Evolutionary conservation across 192 early-diverging fungal genomes (phyloP).

Genomic region (Phycomyces blakesleeanus): DNA sequence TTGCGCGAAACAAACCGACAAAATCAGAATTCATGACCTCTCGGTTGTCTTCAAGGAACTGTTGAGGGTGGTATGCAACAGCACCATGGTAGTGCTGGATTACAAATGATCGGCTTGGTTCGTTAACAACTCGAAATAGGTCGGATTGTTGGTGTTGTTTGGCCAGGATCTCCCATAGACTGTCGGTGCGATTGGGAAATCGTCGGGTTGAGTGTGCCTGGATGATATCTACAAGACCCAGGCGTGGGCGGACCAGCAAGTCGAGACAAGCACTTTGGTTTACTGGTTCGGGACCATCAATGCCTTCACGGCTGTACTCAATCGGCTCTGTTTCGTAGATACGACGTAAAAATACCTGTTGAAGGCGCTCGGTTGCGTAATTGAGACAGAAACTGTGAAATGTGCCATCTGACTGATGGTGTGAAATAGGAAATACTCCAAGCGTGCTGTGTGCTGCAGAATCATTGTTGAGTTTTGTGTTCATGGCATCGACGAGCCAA

Average conservation of each 20-base stretch:
- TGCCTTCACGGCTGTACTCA: slow-evolving; percentile 60
- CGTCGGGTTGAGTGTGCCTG: slow-evolving; percentile 42
- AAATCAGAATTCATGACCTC: slow-evolving; percentile 81
- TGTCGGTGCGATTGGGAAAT: slow-evolving; percentile 38
- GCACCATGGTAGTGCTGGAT: slow-evolving; percentile 77
- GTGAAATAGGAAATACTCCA: slow-evolving; percentile 59
- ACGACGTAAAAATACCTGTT: slow-evolving; percentile 67
- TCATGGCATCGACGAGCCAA: slow-evolving; percentile 81
- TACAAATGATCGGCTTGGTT: slow-evolving; percentile 56
- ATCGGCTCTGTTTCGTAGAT: slow-evolving; percentile 64
- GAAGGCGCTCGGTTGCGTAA: slow-evolving; percentile 78
- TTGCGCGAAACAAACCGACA: slow-evolving; percentile 77
- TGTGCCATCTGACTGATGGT: slow-evolving; percentile 32
- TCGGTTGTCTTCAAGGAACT: slow-evolving; percentile 70
- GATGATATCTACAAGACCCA: slow-evolving; percentile 70
- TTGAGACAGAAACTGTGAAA: slow-evolving; percentile 61
- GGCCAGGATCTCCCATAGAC: slow-evolving; percentile 41
- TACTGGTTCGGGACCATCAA: slow-evolving; percentile 49
- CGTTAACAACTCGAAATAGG: too few species aligned
- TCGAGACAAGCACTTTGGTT: slow-evolving; percentile 63
- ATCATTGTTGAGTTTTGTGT: slow-evolving; percentile 72
- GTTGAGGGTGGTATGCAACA: slow-evolving; percentile 59
- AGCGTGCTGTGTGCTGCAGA: slow-evolving; percentile 62
- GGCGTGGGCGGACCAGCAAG: slow-evolving; percentile 60
- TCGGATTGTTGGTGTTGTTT: slow-evolving; percentile 33